Conservation (phyloP, 257 asterid species). For the Jacaranda mimosifolia region DNA sequence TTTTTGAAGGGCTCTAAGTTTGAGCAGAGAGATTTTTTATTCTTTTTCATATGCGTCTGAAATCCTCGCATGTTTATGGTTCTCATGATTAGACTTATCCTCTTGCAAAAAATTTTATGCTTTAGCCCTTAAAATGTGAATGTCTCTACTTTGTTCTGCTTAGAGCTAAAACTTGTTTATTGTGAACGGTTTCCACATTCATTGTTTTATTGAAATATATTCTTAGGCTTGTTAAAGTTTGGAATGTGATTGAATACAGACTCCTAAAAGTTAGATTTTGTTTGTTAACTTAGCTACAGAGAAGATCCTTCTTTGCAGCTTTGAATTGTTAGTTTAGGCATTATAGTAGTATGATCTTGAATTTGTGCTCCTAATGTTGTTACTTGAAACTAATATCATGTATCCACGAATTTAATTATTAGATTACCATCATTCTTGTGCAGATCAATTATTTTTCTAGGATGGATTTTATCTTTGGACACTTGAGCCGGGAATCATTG, state of each 20-base stretch:
- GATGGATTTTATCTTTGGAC: slow-evolving; percentile 68
- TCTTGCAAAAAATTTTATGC: background rate
- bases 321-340: background rate
- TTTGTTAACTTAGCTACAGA: background rate
- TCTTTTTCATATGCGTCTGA: background rate
- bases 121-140: background rate
- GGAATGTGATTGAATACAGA: background rate
- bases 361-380: background rate
- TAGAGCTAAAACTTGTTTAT: background rate
- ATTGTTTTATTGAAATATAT: slow-evolving; percentile 1
- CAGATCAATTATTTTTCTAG: slow-evolving; percentile 52
- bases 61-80: slow-evolving; percentile 5
- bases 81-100: background rate
- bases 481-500: slow-evolving; percentile 56
- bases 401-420: background rate
- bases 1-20: slow-evolving; percentile 1
- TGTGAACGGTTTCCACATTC: background rate
- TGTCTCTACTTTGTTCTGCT: background rate
- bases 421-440: slow-evolving; percentile 33
- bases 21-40: background rate
- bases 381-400: background rate
- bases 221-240: slow-evolving; percentile 21
- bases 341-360: slow-evolving; percentile 23
- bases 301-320: background rate
- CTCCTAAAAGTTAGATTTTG: background rate